A percentile compares a stretch with the other conserved stretches of the same genome.
phyloP scores from a whole-genome alignment of 1,284 basidiomycete genomes.

The Meira miltonrushii region DNA sequence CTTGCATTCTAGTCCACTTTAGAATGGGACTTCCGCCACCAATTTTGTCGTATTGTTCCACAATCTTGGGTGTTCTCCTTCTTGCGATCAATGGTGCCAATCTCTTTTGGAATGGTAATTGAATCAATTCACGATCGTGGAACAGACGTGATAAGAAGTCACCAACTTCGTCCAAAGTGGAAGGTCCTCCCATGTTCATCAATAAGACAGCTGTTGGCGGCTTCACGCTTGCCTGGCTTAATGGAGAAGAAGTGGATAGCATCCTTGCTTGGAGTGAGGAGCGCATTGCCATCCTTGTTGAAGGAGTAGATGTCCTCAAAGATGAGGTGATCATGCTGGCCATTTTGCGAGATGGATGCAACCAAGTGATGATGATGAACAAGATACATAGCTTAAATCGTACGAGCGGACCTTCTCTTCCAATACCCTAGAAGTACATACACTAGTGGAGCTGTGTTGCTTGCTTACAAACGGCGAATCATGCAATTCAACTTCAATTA shows the following conservation, averaged over 20 bases:
- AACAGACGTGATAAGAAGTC: constrained; percentile 88
- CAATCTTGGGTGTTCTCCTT: constrained; percentile 87
- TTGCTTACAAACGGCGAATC: too few species aligned
- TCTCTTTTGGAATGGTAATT: constrained; percentile 76
- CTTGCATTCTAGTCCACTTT: constrained; percentile 81
- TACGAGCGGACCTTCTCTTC: too few species aligned
- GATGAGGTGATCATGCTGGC: too few species aligned
- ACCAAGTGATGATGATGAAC: too few species aligned
- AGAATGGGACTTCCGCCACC: constrained; percentile 98
- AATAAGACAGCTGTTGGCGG: constrained; percentile 73
- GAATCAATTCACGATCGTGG: constrained; percentile 90
- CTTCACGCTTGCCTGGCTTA: constrained; percentile 8
- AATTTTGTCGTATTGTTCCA: constrained; percentile 87
- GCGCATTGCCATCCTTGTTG: too few species aligned
- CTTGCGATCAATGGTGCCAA: constrained; percentile 84
- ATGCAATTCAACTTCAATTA: too few species aligned
- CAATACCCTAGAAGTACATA: too few species aligned
- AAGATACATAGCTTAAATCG: too few species aligned
- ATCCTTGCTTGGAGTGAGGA: neutral
- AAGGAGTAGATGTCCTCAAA: too few species aligned
- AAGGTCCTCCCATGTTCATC: constrained; percentile 98
- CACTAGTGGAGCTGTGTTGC: too few species aligned
- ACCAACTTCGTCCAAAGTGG: constrained; percentile 59
- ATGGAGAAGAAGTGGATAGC: neutral
- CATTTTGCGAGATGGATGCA: too few species aligned